Conservation (phyloP, 2,329 filamentous ascomycete species). For the Trichoderma oligosporum region DNA sequence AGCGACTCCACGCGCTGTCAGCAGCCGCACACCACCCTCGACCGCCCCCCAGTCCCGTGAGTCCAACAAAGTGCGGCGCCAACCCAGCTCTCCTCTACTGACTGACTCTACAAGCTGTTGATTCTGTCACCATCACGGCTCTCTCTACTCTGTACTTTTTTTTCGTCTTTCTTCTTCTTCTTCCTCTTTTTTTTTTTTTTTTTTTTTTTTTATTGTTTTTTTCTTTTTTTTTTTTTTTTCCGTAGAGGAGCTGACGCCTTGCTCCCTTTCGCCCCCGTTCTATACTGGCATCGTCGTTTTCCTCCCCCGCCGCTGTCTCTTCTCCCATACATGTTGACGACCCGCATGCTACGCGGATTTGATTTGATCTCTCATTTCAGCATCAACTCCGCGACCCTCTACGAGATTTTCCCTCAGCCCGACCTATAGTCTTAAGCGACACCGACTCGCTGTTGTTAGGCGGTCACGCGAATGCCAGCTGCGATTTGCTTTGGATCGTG, state of each 20-base stretch:
- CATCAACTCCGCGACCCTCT: slow-evolving; percentile 29
- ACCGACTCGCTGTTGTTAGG: slow-evolving; percentile 21
- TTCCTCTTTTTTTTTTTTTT: neutral
- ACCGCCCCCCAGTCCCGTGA: slow-evolving; percentile 18
- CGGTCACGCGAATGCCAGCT: slow-evolving; percentile 30
- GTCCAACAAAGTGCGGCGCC: slow-evolving; percentile 18
- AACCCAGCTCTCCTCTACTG: slow-evolving; percentile 16
- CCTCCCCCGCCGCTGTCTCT: neutral
- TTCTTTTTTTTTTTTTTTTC: too few species aligned
- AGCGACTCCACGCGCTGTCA: slow-evolving; percentile 21
- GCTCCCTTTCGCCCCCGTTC: neutral
- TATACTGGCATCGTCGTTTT: slow-evolving; percentile 3
- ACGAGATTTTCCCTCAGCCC: slow-evolving; percentile 25
- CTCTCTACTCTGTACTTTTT: neutral
- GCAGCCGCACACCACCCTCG: slow-evolving; percentile 18
- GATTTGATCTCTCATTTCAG: slow-evolving; percentile 27
- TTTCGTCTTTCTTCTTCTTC: neutral
- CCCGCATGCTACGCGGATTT: slow-evolving; percentile 20
- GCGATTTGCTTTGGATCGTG: slow-evolving; percentile 23
- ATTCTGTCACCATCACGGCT: neutral
- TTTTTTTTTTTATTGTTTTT: neutral
- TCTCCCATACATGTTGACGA: slow-evolving; percentile 14
- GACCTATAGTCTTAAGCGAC: slow-evolving; percentile 15
- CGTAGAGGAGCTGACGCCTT: neutral
- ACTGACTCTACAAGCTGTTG: neutral